These are phyloP conservation scores for Solanum appendiculatum DNA, from an alignment of 257 asterid species.

Conservation along the genomic window DNA sequence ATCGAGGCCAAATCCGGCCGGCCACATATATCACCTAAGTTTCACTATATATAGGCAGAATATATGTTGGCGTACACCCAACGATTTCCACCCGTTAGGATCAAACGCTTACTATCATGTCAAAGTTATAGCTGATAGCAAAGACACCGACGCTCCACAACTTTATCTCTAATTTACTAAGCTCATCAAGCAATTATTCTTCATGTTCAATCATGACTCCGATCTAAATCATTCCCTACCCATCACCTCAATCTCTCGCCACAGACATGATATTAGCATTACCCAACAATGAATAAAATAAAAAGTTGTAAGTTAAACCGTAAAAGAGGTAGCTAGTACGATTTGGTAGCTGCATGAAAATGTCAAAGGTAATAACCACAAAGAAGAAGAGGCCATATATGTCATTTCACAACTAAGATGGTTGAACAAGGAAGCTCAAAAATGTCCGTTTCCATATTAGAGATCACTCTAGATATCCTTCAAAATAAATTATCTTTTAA, in stretches of 20 bases:
- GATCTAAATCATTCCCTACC: accelerated
- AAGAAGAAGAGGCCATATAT: neutral
- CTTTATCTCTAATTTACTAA: neutral
- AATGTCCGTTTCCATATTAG: neutral
- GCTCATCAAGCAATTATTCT: neutral
- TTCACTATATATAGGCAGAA: neutral
- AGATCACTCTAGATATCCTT: neutral
- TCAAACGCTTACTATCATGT: neutral
- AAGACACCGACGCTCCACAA: neutral
- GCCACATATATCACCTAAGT: neutral
- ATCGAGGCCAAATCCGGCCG: neutral
- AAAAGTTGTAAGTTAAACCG: neutral
- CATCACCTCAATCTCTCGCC: neutral
- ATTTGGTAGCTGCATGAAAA: neutral
- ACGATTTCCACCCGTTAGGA: neutral
- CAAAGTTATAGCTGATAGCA: neutral
- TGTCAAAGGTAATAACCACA: neutral
- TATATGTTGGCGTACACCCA: neutral
- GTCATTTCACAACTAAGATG: neutral
- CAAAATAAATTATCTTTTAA: neutral
- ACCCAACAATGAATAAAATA: neutral
- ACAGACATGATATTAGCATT: neutral
- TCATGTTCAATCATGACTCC: neutral
- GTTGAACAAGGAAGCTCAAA: neutral
- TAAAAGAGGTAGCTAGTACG: neutral